Percentiles rank a stretch among this genome's conserved stretches.
Conservation (phyloP, 2,329 filamentous ascomycete species). For the Dothidotthia symphoricarpi region DNA sequence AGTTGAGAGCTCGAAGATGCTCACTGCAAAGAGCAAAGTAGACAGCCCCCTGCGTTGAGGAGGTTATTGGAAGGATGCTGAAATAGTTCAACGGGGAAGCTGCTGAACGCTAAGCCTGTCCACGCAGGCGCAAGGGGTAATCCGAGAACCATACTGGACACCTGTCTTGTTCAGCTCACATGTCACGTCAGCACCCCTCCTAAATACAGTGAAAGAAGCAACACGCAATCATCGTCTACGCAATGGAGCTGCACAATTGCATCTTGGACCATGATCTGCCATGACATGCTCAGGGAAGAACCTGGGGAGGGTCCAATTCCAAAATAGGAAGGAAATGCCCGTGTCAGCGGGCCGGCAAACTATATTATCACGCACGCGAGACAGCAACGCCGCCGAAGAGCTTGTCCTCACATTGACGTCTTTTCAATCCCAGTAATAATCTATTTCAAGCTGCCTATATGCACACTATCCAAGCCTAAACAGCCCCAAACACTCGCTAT, state of each 20-base stretch:
- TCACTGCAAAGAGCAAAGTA: constrained; percentile 13
- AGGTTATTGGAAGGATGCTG: constrained; percentile 22
- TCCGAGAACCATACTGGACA: constrained; percentile 10
- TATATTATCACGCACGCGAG: constrained; percentile 3
- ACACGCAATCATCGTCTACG: constrained; percentile 10
- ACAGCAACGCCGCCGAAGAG: constrained; percentile 2
- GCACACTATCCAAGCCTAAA: constrained; percentile 15
- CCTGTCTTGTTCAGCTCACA: constrained; percentile 15
- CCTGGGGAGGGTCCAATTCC: neutral
- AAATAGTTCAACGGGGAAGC: constrained; percentile 28
- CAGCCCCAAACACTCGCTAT: constrained; percentile 10
- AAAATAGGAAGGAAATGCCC: neutral
- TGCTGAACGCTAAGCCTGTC: constrained; percentile 14
- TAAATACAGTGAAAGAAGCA: constrained; percentile 4
- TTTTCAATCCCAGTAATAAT: constrained; percentile 1
- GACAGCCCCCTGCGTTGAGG: constrained; percentile 23
- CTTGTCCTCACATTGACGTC: too few species aligned
- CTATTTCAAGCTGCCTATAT: constrained; percentile 5
- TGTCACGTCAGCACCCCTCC: constrained; percentile 1
- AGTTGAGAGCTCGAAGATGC: constrained; percentile 13
- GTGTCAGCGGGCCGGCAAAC: constrained; percentile 6
- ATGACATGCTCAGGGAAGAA: neutral
- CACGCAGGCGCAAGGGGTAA: constrained; percentile 8
- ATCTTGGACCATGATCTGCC: neutral
- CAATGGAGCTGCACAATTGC: neutral